Conservation (phyloP, 2,329 filamentous ascomycete genomes). For the Colletotrichum tropicale region DNA sequence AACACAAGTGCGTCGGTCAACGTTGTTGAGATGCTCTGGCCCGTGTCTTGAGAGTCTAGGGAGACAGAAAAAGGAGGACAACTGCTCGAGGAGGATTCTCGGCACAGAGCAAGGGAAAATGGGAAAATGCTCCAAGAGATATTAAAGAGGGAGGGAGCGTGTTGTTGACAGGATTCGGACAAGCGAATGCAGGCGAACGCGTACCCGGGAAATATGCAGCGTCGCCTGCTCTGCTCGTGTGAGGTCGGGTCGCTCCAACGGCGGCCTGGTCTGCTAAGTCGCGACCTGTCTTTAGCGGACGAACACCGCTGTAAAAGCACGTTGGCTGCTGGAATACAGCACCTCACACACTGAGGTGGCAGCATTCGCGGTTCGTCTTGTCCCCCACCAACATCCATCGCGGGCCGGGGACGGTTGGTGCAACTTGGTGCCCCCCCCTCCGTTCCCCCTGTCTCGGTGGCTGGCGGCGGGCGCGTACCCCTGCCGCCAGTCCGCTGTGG, state of each 20-base stretch:
- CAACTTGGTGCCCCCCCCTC: neutral
- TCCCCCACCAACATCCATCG: neutral
- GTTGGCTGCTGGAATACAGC: neutral
- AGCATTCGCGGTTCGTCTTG: neutral
- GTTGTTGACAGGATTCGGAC: conserved; percentile 4
- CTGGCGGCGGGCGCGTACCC: conserved; percentile 16
- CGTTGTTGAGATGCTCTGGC: neutral
- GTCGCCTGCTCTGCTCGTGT: neutral
- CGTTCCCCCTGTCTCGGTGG: conserved; percentile 1
- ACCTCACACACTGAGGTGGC: neutral
- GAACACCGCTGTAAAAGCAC: neutral
- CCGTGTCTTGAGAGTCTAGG: neutral
- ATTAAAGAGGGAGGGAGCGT: neutral
- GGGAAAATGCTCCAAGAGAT: neutral
- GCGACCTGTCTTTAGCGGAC: neutral
- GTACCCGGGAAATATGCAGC: neutral
- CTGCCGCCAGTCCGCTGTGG: neutral
- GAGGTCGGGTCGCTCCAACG: neutral
- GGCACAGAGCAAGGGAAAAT: neutral
- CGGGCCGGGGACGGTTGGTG: neutral
- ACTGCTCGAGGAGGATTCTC: neutral
- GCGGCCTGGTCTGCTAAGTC: neutral
- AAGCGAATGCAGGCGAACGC: neutral
- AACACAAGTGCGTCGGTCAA: neutral
- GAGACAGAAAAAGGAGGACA: neutral